Evolutionary conservation across 2,329 filamentous ascomycete genomes (phyloP), one percentile per base, ranked within the genome.

Genomic region (Talaromyces sp.): DNA sequence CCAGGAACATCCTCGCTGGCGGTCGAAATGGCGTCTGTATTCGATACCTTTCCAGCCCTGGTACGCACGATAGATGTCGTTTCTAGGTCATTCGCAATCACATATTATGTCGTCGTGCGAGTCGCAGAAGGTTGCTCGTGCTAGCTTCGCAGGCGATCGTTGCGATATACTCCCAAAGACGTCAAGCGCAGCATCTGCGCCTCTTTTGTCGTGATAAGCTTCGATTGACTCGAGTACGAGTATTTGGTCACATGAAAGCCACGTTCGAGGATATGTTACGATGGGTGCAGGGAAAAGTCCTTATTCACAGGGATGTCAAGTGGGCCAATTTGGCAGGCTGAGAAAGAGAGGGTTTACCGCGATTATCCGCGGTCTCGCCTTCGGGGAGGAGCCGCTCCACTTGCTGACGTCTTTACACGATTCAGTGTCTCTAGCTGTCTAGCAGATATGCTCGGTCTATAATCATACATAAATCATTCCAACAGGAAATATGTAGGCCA

Each of bases 1-100:
- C 62, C 23, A 56, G 62, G 57, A 55, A 48, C 62, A 63, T 63
- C 52, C 57, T 63, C 31, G 50, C 50, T 37, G 50, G 50, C 18
- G 2, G 50, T 2, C n/a, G 25, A 18, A 5, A 18, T 35, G 50
- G 31, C 50, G 31, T 11, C 12, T 54, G 35, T 54, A 54, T 2
- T 18, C 7, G 28, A 35, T 18, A 11, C n/a, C n/a, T 52, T 25
- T 33, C 48, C 48, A 35, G 6, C n/a, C 31, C 28, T 54, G n/a
- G 9, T 11, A 21, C 16, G n/a, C 31, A 37, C 18, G n/a, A n/a
- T n/a, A 31, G 31, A 16, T 35, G 23, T 14, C 6, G 7, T 33
- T 7, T 23, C 25, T 31, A 31, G 7, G 14, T 28, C 25, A 39
- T 40, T 42, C 21, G 54, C 33, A 25, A 28, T 39, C 54, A 21